Base-by-base conservation (phyloP, 2,329 filamentous ascomycete genomes). In the Mycosphaerella arachidis region DNA sequence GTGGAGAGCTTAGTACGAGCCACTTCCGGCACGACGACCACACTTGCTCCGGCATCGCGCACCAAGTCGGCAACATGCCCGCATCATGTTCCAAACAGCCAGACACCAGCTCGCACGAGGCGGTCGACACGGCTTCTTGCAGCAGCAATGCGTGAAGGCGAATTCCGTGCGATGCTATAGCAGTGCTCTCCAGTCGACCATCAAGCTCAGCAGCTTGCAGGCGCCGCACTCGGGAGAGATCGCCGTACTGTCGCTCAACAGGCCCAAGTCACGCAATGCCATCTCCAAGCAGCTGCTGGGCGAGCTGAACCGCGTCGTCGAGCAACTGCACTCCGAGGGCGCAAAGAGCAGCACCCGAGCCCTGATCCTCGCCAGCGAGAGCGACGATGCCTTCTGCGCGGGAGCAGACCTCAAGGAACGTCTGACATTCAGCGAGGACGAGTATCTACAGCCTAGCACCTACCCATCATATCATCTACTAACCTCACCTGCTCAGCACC, bases 381-480 rank as follows among this genome's bases (percentile, higher is more conserved):
- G 91, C n/a, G 91, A 97, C 68, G 81, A 85, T 27, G 89, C 87
- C 69, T 99, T 99, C 75, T 99, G 94, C 75, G 91, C 94, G 0
- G 94, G 94, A 40, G 94, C 94, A 4, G 94, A 99, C 73, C 77
- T 99, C 70, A 97, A 97, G 73, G 93, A 97, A 80, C 81, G 93
- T 30, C 83, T 84, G 60, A 84, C 82, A 4, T 94, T 97, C 76
- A 87, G 85, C 0, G 82, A 81, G 62, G 84, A 91, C 68, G 89
- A 97, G 92, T 96, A 75, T 63, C 85, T 7, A 4, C 31, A 18
- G 6, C 18, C 6, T 45, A n/a, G 12, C 18, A 10, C 16, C 30
- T 51, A 51, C 16, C 27, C 18, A 50, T 5, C 27, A 35, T 40
- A 33, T 7, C 51, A 40, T 20, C 51, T 48, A 40, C 53, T 64